Conservation (phyloP, 1,284 basidiomycete species). For the Bjerkandera adusta region DNA sequence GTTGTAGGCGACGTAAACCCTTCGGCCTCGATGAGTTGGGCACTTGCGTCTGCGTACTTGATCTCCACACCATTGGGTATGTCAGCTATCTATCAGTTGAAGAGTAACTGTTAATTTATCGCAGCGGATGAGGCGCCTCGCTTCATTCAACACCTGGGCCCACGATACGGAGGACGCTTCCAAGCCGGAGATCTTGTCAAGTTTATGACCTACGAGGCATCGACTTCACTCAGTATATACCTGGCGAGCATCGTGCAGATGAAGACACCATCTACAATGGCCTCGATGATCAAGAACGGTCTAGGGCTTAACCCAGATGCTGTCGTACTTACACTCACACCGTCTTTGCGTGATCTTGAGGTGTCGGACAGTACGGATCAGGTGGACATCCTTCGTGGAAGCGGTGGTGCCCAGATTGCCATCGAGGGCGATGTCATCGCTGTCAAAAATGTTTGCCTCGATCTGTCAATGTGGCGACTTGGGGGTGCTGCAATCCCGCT, state of each 20-base stretch:
- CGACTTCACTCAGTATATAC: constrained; percentile 74
- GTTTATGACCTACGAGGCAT: constrained; percentile 77
- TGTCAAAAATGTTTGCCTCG: constrained; percentile 62
- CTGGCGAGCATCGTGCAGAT: constrained; percentile 33
- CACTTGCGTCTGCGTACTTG: constrained; percentile 64
- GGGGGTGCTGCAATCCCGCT: constrained; percentile 81
- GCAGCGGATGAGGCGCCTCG: constrained; percentile 64
- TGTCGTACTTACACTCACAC: constrained; percentile 52
- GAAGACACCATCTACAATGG: constrained; percentile 10
- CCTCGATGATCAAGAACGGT: constrained; percentile 50
- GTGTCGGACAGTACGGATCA: constrained; percentile 16
- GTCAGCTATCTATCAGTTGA: background rate
- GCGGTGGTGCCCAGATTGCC: constrained; percentile 25
- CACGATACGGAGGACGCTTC: constrained; percentile 70
- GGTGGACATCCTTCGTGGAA: constrained; percentile 8
- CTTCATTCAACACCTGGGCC: constrained; percentile 74
- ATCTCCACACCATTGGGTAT: constrained; percentile 59
- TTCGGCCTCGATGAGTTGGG: constrained; percentile 57
- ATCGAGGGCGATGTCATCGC: constrained; percentile 61
- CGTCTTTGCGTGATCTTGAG: constrained; percentile 21
- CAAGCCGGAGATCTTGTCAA: constrained; percentile 60
- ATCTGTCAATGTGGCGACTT: constrained; percentile 78
- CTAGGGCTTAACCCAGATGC: constrained; percentile 41
- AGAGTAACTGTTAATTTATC: too few relatives aligned
- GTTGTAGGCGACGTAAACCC: constrained; percentile 49